These are phyloP conservation scores for Gomphus sp. DNA, from an alignment of 1,284 basidiomycete species.

Conservation along the genomic window DNA sequence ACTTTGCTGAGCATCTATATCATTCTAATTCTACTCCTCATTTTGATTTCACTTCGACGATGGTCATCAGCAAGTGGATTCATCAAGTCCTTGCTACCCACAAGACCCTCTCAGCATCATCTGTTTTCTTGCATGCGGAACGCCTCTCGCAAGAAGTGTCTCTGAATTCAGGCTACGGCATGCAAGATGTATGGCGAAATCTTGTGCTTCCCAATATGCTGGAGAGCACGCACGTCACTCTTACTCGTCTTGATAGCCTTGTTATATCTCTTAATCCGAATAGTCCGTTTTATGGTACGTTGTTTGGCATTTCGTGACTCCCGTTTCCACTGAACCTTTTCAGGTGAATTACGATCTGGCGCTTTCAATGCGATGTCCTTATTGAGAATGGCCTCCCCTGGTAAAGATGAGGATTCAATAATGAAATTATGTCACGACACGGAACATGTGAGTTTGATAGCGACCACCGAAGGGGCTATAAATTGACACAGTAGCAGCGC, in stretches of 20 bases:
- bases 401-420: neutral
- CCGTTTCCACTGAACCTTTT: neutral
- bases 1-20: constrained; percentile 10
- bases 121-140: neutral
- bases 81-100: constrained; percentile 1
- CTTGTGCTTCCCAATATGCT: neutral
- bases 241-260: neutral
- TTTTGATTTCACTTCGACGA: constrained; percentile 28
- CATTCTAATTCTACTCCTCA: constrained; percentile 5
- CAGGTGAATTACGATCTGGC: neutral
- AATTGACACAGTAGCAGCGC: neutral
- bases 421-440: neutral
- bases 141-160: constrained; percentile 11
- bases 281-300: neutral
- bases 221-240: neutral
- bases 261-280: neutral
- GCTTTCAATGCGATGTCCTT: neutral
- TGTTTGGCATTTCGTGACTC: neutral
- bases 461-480: neutral
- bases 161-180: constrained; percentile 27
- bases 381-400: neutral
- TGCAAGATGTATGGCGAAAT: constrained; percentile 27
- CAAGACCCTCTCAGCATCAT: neutral
- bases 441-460: neutral
- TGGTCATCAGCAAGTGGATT: constrained; percentile 23